Evolutionary conservation across 2,329 filamentous ascomycete species (phyloP), one percentile per base, ranked within the genome.

Genomic region (Dothistroma pini): DNA sequence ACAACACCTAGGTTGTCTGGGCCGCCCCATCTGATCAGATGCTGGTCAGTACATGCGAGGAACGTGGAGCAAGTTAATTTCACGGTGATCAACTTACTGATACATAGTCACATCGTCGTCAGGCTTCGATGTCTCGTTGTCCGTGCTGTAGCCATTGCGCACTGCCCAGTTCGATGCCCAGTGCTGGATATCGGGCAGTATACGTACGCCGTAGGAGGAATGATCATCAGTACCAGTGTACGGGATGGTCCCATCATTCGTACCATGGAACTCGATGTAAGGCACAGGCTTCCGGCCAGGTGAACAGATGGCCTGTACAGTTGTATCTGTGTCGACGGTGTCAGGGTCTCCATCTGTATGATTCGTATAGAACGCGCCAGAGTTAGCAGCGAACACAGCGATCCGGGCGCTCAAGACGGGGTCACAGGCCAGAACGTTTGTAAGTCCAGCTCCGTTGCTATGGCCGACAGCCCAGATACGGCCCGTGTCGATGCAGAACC

Each of bases 361-460:
- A 16, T 67, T 74, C 59, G 66, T 69, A 62, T 82, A 82, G 54
- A 75, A 77, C 4, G 78, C 80, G 4, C 76, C 80, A 0, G 78
- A 78, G 19, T 79, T 78, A 0, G 76, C 70, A 1, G 79, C 80
- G 59, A 83, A 82, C 0, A 79, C 80, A n/a, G 80, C 79, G 50
- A 83, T 77, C 5, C 71, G 72, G 4, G 67, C 68, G 4, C 77
- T 78, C 1, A 77, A 73, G 0, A 67, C 68, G 0, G 75, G 63
- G 51, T 81, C 75, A 67, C 80, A 84, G 4, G 81, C 79, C 5
- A 83, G 75, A 1, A 77, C 67, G n/a, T 75, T 77, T 6, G 75
- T 76, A 25, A 81, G 78, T 6, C 78, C 83, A 2, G 80, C 84
- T 2, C 82, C 83, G 50, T 85, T 84, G 64, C 77, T 85, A 63